A percentile compares a stretch with the other conserved stretches of the same genome.
Evolutionary conservation across 2,329 filamentous ascomycete genomes (phyloP).

Genomic region (Huntiella bhutanensis): DNA sequence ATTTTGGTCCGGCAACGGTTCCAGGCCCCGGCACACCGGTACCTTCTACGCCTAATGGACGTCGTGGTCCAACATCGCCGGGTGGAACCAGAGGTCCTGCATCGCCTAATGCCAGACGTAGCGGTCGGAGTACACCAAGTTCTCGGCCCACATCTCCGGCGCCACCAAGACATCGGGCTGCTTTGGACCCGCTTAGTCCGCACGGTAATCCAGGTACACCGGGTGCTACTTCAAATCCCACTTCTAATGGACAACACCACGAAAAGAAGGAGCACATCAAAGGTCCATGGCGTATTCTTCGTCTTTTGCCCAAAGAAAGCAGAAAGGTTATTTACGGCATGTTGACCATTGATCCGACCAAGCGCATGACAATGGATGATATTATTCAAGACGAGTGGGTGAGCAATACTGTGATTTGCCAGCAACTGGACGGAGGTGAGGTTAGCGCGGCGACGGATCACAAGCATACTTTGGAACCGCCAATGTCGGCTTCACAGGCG

Average conservation of each 20-base stretch:
- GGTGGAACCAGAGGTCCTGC: too few species aligned
- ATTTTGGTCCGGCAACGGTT: background rate
- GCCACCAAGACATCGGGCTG: background rate
- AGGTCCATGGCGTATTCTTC: constrained; percentile 76
- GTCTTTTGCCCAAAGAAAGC: constrained; percentile 74
- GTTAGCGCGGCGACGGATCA: constrained; percentile 61
- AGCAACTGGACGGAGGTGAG: constrained; percentile 51
- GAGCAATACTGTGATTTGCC: constrained; percentile 64
- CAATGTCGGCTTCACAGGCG: constrained; percentile 23
- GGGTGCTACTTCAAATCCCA: background rate
- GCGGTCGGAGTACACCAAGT: constrained; percentile 1
- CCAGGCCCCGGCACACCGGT: background rate
- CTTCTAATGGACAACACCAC: background rate
- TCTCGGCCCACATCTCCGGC: constrained; percentile 5
- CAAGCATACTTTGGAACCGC: constrained; percentile 67
- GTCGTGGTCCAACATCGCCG: too few species aligned
- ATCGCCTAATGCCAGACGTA: too few species aligned
- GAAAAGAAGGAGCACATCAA: constrained; percentile 65
- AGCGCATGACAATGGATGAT: constrained; percentile 68
- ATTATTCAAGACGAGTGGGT: constrained; percentile 83
- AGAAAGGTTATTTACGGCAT: constrained; percentile 79
- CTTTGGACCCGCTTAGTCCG: constrained; percentile 8
- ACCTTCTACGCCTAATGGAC: background rate
- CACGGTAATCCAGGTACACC: constrained; percentile 8
- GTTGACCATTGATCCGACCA: constrained; percentile 73